phyloP scores from a whole-genome alignment of 108 stramenopile species.

The Chaetoceros muelleri region DNA sequence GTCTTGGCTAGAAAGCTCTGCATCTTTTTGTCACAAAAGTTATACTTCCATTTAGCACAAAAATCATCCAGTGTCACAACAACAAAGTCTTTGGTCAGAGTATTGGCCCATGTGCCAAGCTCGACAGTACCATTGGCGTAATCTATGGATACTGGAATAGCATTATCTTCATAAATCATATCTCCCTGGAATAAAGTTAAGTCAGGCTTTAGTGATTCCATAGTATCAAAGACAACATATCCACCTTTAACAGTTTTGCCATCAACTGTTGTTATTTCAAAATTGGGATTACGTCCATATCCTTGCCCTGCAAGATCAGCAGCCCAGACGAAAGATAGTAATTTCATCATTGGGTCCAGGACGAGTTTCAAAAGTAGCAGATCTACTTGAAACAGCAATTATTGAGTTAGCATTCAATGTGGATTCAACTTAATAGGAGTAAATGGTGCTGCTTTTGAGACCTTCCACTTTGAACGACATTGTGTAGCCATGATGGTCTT shows the following conservation, averaged over 20 bases:
- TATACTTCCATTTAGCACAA: slow-evolving; percentile 32
- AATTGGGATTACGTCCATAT: slow-evolving; percentile 34
- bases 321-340: slow-evolving; percentile 27
- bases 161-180: slow-evolving; percentile 25
- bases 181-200: slow-evolving; percentile 33
- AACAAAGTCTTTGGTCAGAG: slow-evolving; percentile 22
- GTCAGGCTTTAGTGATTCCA: slow-evolving; percentile 25
- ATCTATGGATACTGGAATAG: slow-evolving; percentile 21
- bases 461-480: slow-evolving; percentile 21
- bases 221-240: slow-evolving; percentile 33
- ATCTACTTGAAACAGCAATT: slow-evolving; percentile 1
- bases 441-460: slow-evolving; percentile 6
- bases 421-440: slow-evolving; percentile 22
- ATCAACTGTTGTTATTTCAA: slow-evolving; percentile 12
- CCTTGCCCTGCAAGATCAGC: slow-evolving; percentile 28
- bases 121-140: slow-evolving; percentile 11
- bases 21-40: slow-evolving; percentile 27
- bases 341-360: slow-evolving; percentile 8
- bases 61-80: slow-evolving; percentile 32
- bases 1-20: slow-evolving; percentile 21
- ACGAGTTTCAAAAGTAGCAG: slow-evolving; percentile 20
- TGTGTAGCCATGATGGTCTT: slow-evolving; percentile 17
- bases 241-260: too few species aligned
- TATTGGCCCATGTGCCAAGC: slow-evolving; percentile 22
- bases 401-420: slow-evolving; percentile 1